Evolutionary conservation across 2,329 filamentous ascomycete species (phyloP).

Genomic region (Penicillium occitanis): DNA sequence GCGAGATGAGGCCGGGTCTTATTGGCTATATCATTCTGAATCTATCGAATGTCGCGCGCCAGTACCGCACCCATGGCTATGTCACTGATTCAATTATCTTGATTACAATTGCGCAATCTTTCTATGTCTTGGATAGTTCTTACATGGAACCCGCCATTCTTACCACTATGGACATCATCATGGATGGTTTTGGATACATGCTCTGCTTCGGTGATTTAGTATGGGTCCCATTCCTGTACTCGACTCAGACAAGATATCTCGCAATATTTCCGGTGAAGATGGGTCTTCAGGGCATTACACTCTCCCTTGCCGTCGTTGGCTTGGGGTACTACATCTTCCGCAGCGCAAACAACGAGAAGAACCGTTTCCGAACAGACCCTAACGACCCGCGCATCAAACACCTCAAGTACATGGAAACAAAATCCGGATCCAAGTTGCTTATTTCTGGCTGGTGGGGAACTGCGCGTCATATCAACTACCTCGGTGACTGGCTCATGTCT

Average conservation of each 20-base stretch:
- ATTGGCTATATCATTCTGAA: constrained; percentile 86
- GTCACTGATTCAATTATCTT: constrained; percentile 84
- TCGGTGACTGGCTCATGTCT: constrained; percentile 91
- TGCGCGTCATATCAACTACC: constrained; percentile 91
- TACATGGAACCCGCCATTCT: constrained; percentile 86
- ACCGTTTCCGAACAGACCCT: constrained; percentile 85
- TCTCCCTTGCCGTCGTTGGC: constrained; percentile 66
- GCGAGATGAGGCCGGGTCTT: constrained; percentile 88
- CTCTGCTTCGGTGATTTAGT: constrained; percentile 86
- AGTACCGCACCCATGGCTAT: constrained; percentile 80
- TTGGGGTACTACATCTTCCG: constrained; percentile 90
- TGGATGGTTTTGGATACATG: constrained; percentile 95
- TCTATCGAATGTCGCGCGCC: constrained; percentile 78
- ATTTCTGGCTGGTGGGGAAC: constrained; percentile 91
- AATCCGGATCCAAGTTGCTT: constrained; percentile 75
- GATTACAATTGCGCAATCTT: constrained; percentile 70
- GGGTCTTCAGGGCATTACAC: constrained; percentile 63
- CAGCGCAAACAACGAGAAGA: constrained; percentile 91
- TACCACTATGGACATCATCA: constrained; percentile 92
- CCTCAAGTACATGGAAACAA: constrained; percentile 82
- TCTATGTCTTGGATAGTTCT: constrained; percentile 82
- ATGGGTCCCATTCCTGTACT: constrained; percentile 91
- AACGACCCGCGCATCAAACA: constrained; percentile 75
- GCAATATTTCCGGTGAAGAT: constrained; percentile 78
- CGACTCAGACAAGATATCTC: constrained; percentile 79